Evolutionary conservation across 371 early-diverging fungal species (phyloP), one percentile per base, ranked within the genome.

Genomic region (Mucor piriformis): DNA sequence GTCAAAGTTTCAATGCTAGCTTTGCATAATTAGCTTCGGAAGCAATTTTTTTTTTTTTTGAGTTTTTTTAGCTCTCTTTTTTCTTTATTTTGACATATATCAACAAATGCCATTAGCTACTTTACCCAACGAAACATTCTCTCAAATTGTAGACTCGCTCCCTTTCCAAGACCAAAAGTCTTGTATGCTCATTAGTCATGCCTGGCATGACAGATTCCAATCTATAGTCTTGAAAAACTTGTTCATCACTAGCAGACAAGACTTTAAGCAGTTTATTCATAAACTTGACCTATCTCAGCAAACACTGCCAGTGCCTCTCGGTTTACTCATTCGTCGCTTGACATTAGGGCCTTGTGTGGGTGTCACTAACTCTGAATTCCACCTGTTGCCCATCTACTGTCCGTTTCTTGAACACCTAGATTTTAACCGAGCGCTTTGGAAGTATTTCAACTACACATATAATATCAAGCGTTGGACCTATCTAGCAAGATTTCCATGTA

Each of bases 61-160:
- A n/a, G n/a, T n/a, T n/a, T n/a, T n/a, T n/a, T n/a, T n/a, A n/a
- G n/a, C n/a, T n/a, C n/a, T n/a, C n/a, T n/a, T n/a, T n/a, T n/a
- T n/a, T n/a, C n/a, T n/a, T n/a, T n/a, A n/a, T n/a, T n/a, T n/a
- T n/a, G n/a, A n/a, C n/a, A 24, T 24, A 23, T 24, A 24, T 24
- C 13, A 29, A 29, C 10, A n/a, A 27, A 58, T 58, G 58, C 29
- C 59, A 10, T 35, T 52, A 12, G 13, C 27, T 43, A 49, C 5
- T 50, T 24, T 57, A 57, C 58, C 58, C 13, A 58, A 58, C n/a
- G 58, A 58, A 33, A 50, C 50, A 38, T 50, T 58, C 20, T 27
- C 29, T 11, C 27, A 58, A 42, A 21, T 58, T 18, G 29, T 40
- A 6, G 34, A 2, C 8, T 6, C 15, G 3, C 35, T 58, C 7